A percentile compares a stretch with the other conserved stretches of the same genome.
phyloP scores from a whole-genome alignment of 1,284 basidiomycete genomes.

The Termitomyces sp. region DNA sequence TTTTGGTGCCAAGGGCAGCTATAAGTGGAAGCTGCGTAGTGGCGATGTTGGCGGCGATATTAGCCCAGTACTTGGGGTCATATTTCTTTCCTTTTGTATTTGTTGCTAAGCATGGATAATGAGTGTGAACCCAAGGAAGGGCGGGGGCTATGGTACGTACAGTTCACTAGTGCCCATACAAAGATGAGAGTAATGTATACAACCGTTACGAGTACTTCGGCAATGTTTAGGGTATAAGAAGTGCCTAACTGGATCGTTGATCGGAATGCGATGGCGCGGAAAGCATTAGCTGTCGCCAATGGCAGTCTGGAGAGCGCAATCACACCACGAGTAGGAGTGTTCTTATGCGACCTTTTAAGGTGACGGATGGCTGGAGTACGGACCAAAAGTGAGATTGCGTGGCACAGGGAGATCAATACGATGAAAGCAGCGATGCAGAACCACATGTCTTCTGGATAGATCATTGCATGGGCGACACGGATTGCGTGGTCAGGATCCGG shows the following conservation, averaged over 20 bases:
- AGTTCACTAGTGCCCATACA: slow-evolving; percentile 43
- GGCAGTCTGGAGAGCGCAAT: slow-evolving; percentile 25
- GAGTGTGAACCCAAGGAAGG: slow-evolving; percentile 17
- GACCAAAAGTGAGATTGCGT: slow-evolving; percentile 23
- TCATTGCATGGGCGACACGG: slow-evolving; percentile 20
- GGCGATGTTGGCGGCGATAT: slow-evolving; percentile 46
- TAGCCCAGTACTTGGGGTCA: slow-evolving; percentile 39
- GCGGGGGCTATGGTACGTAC: slow-evolving; percentile 49
- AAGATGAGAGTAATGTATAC: slow-evolving; percentile 43
- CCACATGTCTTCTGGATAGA: slow-evolving; percentile 41
- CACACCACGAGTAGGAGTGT: slow-evolving; percentile 11
- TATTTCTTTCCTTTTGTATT: slow-evolving; percentile 27
- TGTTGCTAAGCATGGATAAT: slow-evolving; percentile 28
- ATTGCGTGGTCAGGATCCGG: slow-evolving; percentile 25
- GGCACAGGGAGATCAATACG: slow-evolving; percentile 33
- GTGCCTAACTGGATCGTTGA: slow-evolving; percentile 39
- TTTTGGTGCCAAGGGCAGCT: slow-evolving; percentile 57
- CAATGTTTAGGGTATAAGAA: slow-evolving; percentile 41
- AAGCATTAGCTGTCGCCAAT: slow-evolving; percentile 34
- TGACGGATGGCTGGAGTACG: slow-evolving; percentile 9
- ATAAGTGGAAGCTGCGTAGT: slow-evolving; percentile 57
- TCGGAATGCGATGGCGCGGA: slow-evolving; percentile 45
- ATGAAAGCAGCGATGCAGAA: slow-evolving; percentile 40
- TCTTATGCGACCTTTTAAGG: background rate
- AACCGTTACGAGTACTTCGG: slow-evolving; percentile 40